These are phyloP conservation scores for Glycine tomentella DNA, from an alignment of 306 rosid species.

Conservation along the genomic window DNA sequence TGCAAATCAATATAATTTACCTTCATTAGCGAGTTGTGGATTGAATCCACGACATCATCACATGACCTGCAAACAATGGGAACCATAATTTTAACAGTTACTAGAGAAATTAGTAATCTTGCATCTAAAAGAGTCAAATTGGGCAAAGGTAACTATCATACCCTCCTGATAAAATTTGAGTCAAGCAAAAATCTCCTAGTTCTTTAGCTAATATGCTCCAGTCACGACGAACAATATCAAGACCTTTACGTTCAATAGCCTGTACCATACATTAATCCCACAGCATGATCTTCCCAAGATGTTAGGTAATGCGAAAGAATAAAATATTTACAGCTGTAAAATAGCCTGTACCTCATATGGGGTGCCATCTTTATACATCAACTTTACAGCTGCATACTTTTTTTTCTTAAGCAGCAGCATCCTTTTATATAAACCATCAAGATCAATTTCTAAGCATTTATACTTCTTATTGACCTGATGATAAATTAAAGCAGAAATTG, in stretches of 20 bases:
- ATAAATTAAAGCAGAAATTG: slow-evolving; percentile 45
- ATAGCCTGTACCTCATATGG: slow-evolving; percentile 72
- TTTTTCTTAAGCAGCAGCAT: slow-evolving; percentile 98
- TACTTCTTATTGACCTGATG: slow-evolving; percentile 93
- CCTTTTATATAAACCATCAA: slow-evolving; percentile 95
- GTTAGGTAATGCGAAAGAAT: slow-evolving; percentile 13
- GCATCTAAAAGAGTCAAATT: slow-evolving; percentile 31
- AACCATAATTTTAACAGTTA: slow-evolving; percentile 4
- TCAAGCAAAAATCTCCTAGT: slow-evolving; percentile 87
- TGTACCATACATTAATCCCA: slow-evolving; percentile 48
- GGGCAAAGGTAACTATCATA: slow-evolving; percentile 47
- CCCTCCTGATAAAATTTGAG: slow-evolving; percentile 97
- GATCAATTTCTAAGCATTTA: slow-evolving; percentile 90
- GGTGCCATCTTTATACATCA: slow-evolving; percentile 71
- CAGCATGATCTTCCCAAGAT: slow-evolving; percentile 35
- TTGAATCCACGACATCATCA: slow-evolving; percentile 93
- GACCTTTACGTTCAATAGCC: slow-evolving; percentile 98
- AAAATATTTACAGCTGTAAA: not conserved
- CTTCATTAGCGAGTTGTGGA: slow-evolving; percentile 85
- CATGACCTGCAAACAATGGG: slow-evolving; percentile 70
- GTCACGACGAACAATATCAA: slow-evolving; percentile 98
- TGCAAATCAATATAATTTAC: slow-evolving; percentile 55
- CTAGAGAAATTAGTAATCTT: slow-evolving; percentile 37
- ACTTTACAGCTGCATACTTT: slow-evolving; percentile 93
- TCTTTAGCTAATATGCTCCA: slow-evolving; percentile 98